Conservation (phyloP, 2,329 filamentous ascomycete genomes). For the Nigrospora oryzae region DNA sequence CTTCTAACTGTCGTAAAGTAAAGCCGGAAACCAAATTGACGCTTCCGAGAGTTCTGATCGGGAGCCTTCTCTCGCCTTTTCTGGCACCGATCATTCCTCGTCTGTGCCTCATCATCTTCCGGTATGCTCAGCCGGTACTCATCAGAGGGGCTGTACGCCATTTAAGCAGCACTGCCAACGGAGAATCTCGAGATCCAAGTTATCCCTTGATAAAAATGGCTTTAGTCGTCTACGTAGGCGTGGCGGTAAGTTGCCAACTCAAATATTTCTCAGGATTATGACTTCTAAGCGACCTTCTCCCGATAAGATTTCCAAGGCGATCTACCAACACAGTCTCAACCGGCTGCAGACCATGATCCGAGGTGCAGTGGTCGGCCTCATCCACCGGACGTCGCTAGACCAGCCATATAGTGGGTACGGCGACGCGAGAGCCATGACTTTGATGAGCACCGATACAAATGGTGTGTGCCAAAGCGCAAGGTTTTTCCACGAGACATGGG, state of each 20-base stretch:
- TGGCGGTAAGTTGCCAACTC: background rate
- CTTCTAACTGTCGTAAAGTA: slow-evolving; percentile 4
- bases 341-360: too few species aligned
- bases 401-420: too few species aligned
- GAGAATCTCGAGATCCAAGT: too few species aligned
- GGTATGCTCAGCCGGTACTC: background rate
- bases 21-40: slow-evolving; percentile 14
- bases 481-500: too few species aligned
- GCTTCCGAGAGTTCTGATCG: slow-evolving; percentile 20
- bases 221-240: background rate
- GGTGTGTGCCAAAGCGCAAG: too few species aligned
- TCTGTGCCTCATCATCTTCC: background rate
- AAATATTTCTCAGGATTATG: slow-evolving; percentile 7
- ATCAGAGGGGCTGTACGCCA: background rate
- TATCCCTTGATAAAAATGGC: background rate
- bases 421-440: too few species aligned
- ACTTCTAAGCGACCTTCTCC: slow-evolving; percentile 14
- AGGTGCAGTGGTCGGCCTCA: too few species aligned
- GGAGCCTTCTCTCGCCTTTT: slow-evolving; percentile 18
- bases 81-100: slow-evolving; percentile 19
- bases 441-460: too few species aligned
- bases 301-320: too few species aligned
- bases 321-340: too few species aligned
- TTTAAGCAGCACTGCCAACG: background rate
- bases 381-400: too few species aligned